Conservation (phyloP, 2,329 filamentous ascomycete species). For the Sarocladium strictum region DNA sequence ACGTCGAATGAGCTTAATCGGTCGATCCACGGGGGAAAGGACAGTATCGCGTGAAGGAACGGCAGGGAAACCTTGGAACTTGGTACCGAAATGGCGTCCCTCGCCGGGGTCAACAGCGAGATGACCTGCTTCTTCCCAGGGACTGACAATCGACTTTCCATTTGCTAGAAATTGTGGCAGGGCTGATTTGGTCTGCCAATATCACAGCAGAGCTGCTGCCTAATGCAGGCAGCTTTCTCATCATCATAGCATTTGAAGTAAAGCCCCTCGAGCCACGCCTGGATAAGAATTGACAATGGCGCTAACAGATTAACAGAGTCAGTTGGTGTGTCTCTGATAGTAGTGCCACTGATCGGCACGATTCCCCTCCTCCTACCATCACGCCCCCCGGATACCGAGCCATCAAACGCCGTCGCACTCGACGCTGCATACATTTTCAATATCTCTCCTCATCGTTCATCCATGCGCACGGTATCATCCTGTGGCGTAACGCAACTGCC, state of each 20-base stretch:
- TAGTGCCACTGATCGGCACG: not conserved
- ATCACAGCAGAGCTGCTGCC: not conserved
- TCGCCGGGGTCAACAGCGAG: too few relatives aligned
- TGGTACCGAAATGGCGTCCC: too few relatives aligned
- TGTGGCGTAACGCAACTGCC: slow-evolving; percentile 2
- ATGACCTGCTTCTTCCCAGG: too few relatives aligned
- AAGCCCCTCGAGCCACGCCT: not conserved
- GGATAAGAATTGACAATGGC: not conserved
- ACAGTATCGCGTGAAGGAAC: too few relatives aligned
- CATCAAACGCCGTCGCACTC: not conserved
- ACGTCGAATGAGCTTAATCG: too few relatives aligned
- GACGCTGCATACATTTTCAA: not conserved
- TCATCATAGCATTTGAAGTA: not conserved
- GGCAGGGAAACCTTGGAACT: too few relatives aligned
- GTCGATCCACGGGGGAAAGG: too few relatives aligned
- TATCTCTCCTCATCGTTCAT: not conserved
- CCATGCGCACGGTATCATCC: too few relatives aligned
- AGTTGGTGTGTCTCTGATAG: too few relatives aligned
- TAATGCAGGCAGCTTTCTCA: not conserved
- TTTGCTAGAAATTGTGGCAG: too few relatives aligned
- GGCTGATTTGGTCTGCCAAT: too few relatives aligned
- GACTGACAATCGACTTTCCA: too few relatives aligned
- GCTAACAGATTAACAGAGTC: not conserved
- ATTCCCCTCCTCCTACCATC: not conserved
- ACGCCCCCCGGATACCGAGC: not conserved